phyloP scores from a whole-genome alignment of 208 protist species.

The Leptomonas pyrrhocoris region DNA sequence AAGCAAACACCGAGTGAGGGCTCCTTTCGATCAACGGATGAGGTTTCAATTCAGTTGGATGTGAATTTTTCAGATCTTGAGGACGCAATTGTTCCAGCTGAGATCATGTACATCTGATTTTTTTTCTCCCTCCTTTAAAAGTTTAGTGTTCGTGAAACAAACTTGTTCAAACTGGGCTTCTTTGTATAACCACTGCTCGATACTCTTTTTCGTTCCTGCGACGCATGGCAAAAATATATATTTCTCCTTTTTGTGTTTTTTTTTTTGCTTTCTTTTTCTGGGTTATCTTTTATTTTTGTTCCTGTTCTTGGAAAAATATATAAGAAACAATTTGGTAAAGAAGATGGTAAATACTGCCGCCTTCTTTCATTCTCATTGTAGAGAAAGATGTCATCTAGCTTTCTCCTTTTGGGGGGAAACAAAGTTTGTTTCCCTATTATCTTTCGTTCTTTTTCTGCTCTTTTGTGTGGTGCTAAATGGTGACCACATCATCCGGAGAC shows the following conservation, averaged over 20 bases:
- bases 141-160: too few relatives aligned
- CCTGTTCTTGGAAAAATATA: too few relatives aligned
- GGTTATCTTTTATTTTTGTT: background rate
- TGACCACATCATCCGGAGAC: too few relatives aligned
- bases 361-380: too few relatives aligned
- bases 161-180: background rate
- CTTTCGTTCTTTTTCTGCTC: too few relatives aligned
- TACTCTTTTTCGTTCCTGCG: background rate
- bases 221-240: background rate
- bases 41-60: background rate
- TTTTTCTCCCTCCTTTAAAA: slow-evolving; percentile 8
- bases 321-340: too few relatives aligned
- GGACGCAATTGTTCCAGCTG: background rate
- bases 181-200: background rate
- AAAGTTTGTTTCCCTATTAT: too few relatives aligned
- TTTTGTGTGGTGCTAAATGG: too few relatives aligned
- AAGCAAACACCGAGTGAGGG: background rate
- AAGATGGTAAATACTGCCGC: too few relatives aligned
- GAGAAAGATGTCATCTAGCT: too few relatives aligned
- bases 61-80: background rate
- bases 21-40: background rate
- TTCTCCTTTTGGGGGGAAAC: too few relatives aligned
- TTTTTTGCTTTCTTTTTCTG: background rate
- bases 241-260: slow-evolving; percentile 17
- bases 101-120: slow-evolving; percentile 17